phyloP scores from a whole-genome alignment of 2,329 filamentous ascomycete species.

The Sporothrix pseudoabietina region DNA sequence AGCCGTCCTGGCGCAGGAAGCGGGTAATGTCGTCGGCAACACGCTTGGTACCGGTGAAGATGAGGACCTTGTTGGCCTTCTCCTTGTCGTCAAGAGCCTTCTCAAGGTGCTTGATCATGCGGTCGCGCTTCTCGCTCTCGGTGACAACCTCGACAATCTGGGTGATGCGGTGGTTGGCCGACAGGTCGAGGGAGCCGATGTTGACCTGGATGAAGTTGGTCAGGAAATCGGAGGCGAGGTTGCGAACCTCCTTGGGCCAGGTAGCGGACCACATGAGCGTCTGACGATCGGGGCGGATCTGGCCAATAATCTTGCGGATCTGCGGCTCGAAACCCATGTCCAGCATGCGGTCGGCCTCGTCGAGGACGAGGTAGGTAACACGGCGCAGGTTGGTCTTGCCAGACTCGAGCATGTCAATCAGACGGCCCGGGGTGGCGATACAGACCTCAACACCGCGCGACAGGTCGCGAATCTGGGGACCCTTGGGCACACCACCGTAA shows the following conservation, averaged over 20 bases:
- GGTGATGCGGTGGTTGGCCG: constrained; percentile 96
- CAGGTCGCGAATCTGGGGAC: constrained; percentile 93
- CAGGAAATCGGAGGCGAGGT: constrained; percentile 86
- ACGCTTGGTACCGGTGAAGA: constrained; percentile 93
- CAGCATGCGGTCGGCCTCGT: constrained; percentile 99
- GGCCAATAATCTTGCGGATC: constrained; percentile 96
- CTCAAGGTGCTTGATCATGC: constrained; percentile 96
- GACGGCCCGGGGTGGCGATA: constrained; percentile 95
- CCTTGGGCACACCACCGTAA: constrained; percentile 98
- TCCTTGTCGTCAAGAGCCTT: constrained; percentile 93
- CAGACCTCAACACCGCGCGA: constrained; percentile 95
- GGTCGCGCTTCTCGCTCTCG: constrained; percentile 96
- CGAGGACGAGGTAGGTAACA: constrained; percentile 96
- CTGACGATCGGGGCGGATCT: constrained; percentile 97
- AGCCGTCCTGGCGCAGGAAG: constrained; percentile 95
- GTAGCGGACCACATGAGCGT: constrained; percentile 99
- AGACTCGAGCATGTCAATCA: constrained; percentile 98
- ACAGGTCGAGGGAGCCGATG: constrained; percentile 92
- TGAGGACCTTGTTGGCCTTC: constrained; percentile 93
- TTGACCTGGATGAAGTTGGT: constrained; percentile 98
- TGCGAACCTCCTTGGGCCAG: constrained; percentile 97
- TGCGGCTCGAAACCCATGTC: constrained; percentile 99
- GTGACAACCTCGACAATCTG: constrained; percentile 96
- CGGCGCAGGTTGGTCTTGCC: constrained; percentile 97
- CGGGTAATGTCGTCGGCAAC: constrained; percentile 97